Evolutionary conservation across 306 rosid species (phyloP).

Genomic region (Pyrus communis): DNA sequence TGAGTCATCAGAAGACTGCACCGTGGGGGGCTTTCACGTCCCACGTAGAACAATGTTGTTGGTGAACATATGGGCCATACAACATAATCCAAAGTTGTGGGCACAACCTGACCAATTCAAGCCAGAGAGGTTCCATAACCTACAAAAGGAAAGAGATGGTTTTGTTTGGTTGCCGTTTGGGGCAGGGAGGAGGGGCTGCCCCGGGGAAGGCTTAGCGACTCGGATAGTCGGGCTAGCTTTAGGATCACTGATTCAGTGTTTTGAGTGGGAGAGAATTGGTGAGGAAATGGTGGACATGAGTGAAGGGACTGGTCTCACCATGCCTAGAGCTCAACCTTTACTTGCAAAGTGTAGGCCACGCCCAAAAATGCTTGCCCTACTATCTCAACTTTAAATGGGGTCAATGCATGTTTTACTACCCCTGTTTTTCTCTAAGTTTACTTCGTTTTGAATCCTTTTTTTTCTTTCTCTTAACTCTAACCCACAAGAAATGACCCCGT

Average conservation of each 20-base stretch:
- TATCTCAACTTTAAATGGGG: conserved; percentile 3
- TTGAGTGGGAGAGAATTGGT: conserved; percentile 23
- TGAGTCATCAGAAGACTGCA: conserved; percentile 29
- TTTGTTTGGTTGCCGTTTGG: conserved; percentile 31
- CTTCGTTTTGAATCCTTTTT: too few relatives aligned
- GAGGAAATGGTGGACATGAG: conserved; percentile 20
- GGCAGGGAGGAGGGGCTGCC: conserved; percentile 32
- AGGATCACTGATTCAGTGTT: conserved; percentile 16
- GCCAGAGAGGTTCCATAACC: conserved; percentile 21
- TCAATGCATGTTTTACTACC: background rate
- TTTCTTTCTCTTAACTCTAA: too few relatives aligned
- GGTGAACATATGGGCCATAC: conserved; percentile 39
- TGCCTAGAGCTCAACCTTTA: conserved; percentile 13
- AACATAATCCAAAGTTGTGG: conserved; percentile 29
- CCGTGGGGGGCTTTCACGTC: conserved; percentile 15
- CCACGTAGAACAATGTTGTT: conserved; percentile 37
- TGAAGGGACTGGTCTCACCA: conserved; percentile 15
- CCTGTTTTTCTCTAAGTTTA: too few relatives aligned
- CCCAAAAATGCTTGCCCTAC: conserved; percentile 9
- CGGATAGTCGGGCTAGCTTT: conserved; percentile 6
- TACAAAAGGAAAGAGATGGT: background rate
- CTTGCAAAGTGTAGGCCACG: conserved; percentile 25
- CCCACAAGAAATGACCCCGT: too few relatives aligned
- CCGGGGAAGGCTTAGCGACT: conserved; percentile 24
- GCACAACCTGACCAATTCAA: conserved; percentile 17